Evolutionary conservation across 306 rosid species (phyloP), one percentile per base, ranked within the genome.

Genomic region (Oxytropis ochrocephala): DNA sequence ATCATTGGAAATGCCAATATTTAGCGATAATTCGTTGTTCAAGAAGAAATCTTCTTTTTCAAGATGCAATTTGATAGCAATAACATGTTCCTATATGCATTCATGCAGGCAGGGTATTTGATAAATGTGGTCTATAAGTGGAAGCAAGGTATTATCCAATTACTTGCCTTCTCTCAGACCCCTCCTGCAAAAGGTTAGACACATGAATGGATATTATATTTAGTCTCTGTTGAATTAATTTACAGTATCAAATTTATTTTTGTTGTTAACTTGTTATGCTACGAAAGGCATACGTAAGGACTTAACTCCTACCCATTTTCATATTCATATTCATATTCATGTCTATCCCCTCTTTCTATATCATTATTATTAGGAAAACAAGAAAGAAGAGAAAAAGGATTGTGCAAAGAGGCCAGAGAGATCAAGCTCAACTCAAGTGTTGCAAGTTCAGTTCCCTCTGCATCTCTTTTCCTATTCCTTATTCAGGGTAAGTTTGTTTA

Each of bases 81-180:
- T 2, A 4, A 24, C 29, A 24, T 24, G 29, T 4, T 24, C 29
- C 29, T 0, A 2, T 24, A 24, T 24, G 29, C 29, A 24, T 0
- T 0, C 3, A 24, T 24, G 29, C 29, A 24, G 29, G 29, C 3
- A 24, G 29, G 29, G 61, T 52, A 21, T 52, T 11, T 12, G 2
- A 29, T 29, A 55, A 16, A 55, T 29, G 11, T 11, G 1, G 4
- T 32, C n/a, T n/a, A 57, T 8, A 10, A 11, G 10, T 38, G 43
- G 36, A 65, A 65, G 70, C 27, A 65, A 65, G 70, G 57, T 65
- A 65, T 32, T 47, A 32, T 36, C 27, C 70, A 46, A 30, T 30
- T 65, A 30, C 70, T 65, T 65, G 44, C n/a, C n/a, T n/a, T n/a
- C n/a, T 46, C 57, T 29, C n/a, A 62, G 36, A 39, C 38, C 19